These are phyloP conservation scores for Achaetomiella virescens DNA, from an alignment of 495 filamentous ascomycete species.

Conservation along the genomic window DNA sequence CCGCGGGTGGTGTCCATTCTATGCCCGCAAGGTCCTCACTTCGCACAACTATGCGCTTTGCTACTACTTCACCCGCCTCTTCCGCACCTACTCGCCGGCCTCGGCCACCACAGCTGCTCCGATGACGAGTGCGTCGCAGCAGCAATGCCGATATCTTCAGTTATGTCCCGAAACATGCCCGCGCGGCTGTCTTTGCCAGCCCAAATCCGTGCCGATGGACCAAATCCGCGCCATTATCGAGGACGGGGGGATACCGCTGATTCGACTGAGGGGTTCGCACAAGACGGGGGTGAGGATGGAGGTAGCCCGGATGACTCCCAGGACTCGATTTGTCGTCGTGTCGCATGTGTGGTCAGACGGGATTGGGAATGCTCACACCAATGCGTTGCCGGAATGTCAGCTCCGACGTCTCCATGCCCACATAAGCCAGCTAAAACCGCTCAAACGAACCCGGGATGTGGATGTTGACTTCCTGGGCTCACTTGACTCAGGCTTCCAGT, in stretches of 20 bases:
- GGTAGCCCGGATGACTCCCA: slow-evolving; percentile 11
- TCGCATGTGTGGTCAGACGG: slow-evolving; percentile 23
- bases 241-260: slow-evolving; percentile 17
- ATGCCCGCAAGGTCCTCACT: slow-evolving; percentile 13
- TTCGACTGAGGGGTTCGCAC: slow-evolving; percentile 4
- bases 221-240: slow-evolving; percentile 18
- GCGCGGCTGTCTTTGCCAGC: slow-evolving; percentile 18
- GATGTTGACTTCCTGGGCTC: slow-evolving; percentile 14
- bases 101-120: slow-evolving; percentile 14
- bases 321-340: slow-evolving; percentile 16
- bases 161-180: slow-evolving; percentile 18
- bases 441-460: neutral
- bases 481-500: slow-evolving; percentile 17
- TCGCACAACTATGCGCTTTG: slow-evolving; percentile 18
- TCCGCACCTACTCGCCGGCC: slow-evolving; percentile 4
- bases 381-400: slow-evolving; percentile 21
- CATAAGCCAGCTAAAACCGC: slow-evolving; percentile 10
- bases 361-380: slow-evolving; percentile 13
- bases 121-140: slow-evolving; percentile 20
- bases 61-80: slow-evolving; percentile 22
- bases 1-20: slow-evolving; percentile 22
- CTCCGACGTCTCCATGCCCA: slow-evolving; percentile 15
- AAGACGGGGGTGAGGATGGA: slow-evolving; percentile 11
- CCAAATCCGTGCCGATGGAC: slow-evolving; percentile 12
- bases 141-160: slow-evolving; percentile 17